Evolutionary conservation across 495 filamentous ascomycete genomes (phyloP).

Genomic region (Penicillium roqueforti): DNA sequence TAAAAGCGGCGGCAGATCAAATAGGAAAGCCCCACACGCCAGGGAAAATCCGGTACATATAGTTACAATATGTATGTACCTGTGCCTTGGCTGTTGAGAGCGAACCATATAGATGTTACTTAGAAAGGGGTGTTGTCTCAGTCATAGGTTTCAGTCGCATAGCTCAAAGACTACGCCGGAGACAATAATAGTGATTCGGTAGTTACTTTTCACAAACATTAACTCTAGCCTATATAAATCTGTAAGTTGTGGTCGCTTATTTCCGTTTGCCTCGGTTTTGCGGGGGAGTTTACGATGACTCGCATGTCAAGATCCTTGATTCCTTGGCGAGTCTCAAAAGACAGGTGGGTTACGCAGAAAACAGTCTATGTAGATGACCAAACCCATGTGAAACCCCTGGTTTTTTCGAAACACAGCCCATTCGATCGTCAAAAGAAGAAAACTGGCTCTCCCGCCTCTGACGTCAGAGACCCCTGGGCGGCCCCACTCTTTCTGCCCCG

Average conservation of each 20-base stretch:
- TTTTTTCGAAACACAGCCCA: not conserved
- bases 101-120: too few relatives aligned
- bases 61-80: too few relatives aligned
- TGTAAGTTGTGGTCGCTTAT: not conserved
- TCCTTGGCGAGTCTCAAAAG: too few relatives aligned
- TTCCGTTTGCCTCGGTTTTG: not conserved
- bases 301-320: too few relatives aligned
- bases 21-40: not conserved
- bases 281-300: too few relatives aligned
- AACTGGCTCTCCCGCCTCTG: slow-evolving; percentile 6
- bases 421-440: not conserved
- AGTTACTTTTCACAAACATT: too few relatives aligned
- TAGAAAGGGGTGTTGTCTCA: too few relatives aligned
- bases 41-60: not conserved
- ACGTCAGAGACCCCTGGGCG: slow-evolving; percentile 9
- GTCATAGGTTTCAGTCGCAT: too few relatives aligned
- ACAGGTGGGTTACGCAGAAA: not conserved
- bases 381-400: not conserved
- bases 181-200: too few relatives aligned
- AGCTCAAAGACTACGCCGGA: too few relatives aligned
- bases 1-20: not conserved
- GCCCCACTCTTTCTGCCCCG: not conserved
- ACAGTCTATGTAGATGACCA: not conserved
- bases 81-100: too few relatives aligned
- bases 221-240: too few relatives aligned